Base-by-base conservation (phyloP, 1,284 basidiomycete genomes). In the Mrakiaceae sp. region DNA sequence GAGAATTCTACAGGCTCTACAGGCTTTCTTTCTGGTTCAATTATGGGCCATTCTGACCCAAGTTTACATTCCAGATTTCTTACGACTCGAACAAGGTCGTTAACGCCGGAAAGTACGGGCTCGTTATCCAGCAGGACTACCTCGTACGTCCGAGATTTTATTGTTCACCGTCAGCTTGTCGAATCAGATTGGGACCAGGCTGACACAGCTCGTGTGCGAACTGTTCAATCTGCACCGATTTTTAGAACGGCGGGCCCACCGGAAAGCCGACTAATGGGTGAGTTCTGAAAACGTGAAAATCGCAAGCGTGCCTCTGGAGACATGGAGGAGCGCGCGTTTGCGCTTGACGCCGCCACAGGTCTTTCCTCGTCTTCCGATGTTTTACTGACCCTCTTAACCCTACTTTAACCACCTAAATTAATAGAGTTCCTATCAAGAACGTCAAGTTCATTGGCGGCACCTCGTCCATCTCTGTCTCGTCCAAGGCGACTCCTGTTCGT, bases 111-210 rank as follows among this genome's bases (percentile, higher is more conserved):
- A 62, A 67, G 11, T 67, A 68, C 54, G 70, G 70, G 27, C 61
- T 70, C 5, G 61, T 68, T 7, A 69, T 70, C 11, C 62, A 70
- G 62, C 68, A 69, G 56, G 69, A 68, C 56, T 66, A 67, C 58
- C 27, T 27, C 52, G 52, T 53, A 53, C 16, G 52, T 53, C 12
- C 10, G 11, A 14, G 27, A 27, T 55, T 8, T 27, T 55, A 11
- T 27, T 8, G 5, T 42, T 55, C 1, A 5, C 14, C 11, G 7
- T 55, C 40, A 12, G 8, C 2, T 11, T 49, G 48, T 49, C 48
- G n/a, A 9, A 10, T 49, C n/a, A 49, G 10, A 27, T n/a, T 49
- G n/a, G 48, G 10, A 9, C 9, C n/a, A n/a, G 48, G 48, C n/a
- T 49, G 2, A 49, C 48, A 49, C 9, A 49, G 48, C 9, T n/a